Evolutionary conservation across 139 green algal genomes (phyloP).

Genomic region (Bryopsis sp.): DNA sequence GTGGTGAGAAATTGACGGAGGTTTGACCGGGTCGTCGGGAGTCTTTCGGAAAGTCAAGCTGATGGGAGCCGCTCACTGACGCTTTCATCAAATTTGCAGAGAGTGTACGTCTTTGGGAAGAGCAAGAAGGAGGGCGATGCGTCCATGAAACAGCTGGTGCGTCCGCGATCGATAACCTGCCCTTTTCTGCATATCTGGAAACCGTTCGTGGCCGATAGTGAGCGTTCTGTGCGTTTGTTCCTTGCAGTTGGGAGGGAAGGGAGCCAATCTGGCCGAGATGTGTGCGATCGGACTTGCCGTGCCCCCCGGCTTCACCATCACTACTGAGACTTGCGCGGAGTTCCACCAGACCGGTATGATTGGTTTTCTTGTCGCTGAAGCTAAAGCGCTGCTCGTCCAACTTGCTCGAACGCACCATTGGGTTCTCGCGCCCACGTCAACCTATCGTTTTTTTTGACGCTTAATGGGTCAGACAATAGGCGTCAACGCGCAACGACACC

Average conservation of each 20-base stretch:
- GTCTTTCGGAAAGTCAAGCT: too few relatives aligned
- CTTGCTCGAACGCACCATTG: not conserved
- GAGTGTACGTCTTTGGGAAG: conserved; percentile 20
- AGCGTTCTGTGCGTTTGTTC: not conserved
- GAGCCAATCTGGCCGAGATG: conserved; percentile 72
- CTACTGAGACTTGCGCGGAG: conserved; percentile 47
- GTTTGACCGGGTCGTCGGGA: too few relatives aligned
- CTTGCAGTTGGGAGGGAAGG: conserved; percentile 28
- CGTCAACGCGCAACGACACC: too few relatives aligned
- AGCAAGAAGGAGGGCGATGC: conserved; percentile 11
- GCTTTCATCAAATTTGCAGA: conserved; percentile 6
- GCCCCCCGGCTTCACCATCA: conserved; percentile 67
- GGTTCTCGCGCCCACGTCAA: not conserved
- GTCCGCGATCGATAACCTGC: not conserved
- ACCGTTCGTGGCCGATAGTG: not conserved
- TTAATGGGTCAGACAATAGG: too few relatives aligned
- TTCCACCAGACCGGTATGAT: conserved; percentile 20
- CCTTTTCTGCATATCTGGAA: not conserved
- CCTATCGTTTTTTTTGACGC: not conserved
- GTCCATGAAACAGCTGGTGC: conserved; percentile 18
- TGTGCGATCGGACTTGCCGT: conserved; percentile 52
- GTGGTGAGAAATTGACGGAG: too few relatives aligned
- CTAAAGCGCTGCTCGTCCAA: not conserved
- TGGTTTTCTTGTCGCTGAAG: too few relatives aligned
- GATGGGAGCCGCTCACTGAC: not conserved